Conservation (phyloP, 805 yeast genomes). For the Kodamaea kaohsiungensis region DNA sequence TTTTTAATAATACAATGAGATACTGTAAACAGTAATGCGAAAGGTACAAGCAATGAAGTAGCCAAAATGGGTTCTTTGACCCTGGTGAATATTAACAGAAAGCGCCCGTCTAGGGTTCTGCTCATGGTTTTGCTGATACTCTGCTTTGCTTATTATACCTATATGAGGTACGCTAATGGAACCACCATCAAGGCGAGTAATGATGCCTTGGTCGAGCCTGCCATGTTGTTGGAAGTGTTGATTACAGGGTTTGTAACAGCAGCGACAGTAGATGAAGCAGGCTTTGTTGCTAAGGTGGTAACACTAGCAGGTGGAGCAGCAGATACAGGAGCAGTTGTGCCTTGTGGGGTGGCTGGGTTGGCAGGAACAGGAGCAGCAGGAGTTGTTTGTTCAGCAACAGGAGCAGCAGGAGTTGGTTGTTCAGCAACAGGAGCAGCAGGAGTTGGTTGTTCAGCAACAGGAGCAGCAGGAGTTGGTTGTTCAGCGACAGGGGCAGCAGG, state of each 20-base stretch:
- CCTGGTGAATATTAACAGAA: neutral
- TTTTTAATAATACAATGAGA: neutral
- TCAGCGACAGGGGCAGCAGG: constrained; percentile 10
- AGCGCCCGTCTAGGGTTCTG: neutral
- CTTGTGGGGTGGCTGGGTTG: constrained; percentile 12
- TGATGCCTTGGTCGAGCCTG: constrained; percentile 17
- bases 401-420: constrained; percentile 4
- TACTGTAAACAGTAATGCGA: constrained; percentile 1
- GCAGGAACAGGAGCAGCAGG: constrained; percentile 7
- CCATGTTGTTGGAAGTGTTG: constrained; percentile 16
- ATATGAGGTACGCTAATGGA: constrained; percentile 27
- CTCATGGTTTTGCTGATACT: neutral
- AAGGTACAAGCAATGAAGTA: neutral
- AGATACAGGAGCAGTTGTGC: constrained; percentile 2
- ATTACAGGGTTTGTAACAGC: constrained; percentile 7
- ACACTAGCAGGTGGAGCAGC: constrained; percentile 4
- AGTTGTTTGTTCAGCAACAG: neutral
- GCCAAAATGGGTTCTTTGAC: neutral
- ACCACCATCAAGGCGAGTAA: constrained; percentile 20
- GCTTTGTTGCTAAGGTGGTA: neutral
- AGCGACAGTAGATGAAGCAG: neutral
- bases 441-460: constrained; percentile 12
- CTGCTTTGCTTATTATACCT: constrained; percentile 2
- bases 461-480: constrained; percentile 11
- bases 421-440: constrained; percentile 10